Base-by-base conservation (phyloP, 768 basidiomycete species). In the Strobilomyces echinocephalus region DNA sequence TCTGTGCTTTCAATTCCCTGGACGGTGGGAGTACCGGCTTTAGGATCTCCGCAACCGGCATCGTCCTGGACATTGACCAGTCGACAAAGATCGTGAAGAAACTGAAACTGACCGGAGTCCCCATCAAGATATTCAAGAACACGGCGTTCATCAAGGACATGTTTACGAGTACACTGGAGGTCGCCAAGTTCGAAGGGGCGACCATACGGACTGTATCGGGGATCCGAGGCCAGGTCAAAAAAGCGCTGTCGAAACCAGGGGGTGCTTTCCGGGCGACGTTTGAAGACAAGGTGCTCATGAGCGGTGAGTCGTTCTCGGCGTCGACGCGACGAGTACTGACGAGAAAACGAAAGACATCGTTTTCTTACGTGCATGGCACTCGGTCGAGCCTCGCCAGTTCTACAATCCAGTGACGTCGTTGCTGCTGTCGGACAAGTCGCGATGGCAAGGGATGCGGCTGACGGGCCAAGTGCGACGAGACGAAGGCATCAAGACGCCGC, bases 101-200 rank as follows among this genome's bases (percentile, higher is more conserved):
- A 74, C 72, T 99, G 60, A 99, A 98, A 77, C 74, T 99, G 55
- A 98, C 93, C 1, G 97, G 97, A 30, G 80, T 85, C 31, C 97
- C 95, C 24, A 92, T 86, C 75, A 98, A 98, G 79, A 93, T 98
- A 55, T 99, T 88, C 80, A 98, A 97, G 75, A 99, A 99, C 72
- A 99, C 97, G 12, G 97, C 93, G 3, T 99, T 98, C 71, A 75
- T 99, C 61, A 92, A 87, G 76, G 92, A 97, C 64, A 99, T 99
- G 97, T 99, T 99, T 75, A 85, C 73, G 50, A 85, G 83, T 53
- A 86, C 92, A 31, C 78, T 98, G 31, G 97, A 99, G 71, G 94
- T 98, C 12, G 94, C 94, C 52, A 98, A 97, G 71, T 98, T 99
- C 61, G 97, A 99, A 69, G 97, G 97, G 16, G 97, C 97, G n/a